Base-by-base conservation (phyloP, 2,329 filamentous ascomycete species). In the Corynespora cassiicola region DNA sequence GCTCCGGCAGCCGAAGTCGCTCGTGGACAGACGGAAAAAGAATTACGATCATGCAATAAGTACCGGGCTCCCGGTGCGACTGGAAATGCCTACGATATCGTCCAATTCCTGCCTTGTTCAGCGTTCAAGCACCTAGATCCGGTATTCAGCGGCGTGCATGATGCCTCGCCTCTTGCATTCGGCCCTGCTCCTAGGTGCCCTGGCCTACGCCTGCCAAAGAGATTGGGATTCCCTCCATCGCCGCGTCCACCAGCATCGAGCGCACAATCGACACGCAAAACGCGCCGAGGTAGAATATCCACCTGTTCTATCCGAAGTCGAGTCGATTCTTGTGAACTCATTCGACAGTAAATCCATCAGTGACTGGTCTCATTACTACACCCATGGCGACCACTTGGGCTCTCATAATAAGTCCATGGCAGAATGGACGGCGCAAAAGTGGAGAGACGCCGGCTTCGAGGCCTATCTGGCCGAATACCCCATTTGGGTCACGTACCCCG, bases 341-440 rank as follows among this genome's bases (percentile, higher is more conserved):
- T 64, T 66, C 45, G 59, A 63, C 42, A 62, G 57, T 42, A 57
- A 42, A 15, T 58, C 56, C 17, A 56, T 66, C 18, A 41, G 41
- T 20, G 38, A 47, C 19, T 54, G 44, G 42, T 31, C 30, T 9
- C 47, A 56, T 27, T 52, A 58, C 34, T 58, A 58, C 38, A 58
- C 54, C 7, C 52, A 55, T 50, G 55, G 54, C 11, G 52, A 52
- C 14, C 53, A 62, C 34, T 40, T 65, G 2, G 60, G 52, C 31
- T 42, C 39, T 3, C 52, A 58, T 50, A 48, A 58, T 17, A 58
- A 58, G 21, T 55, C 56, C 9, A 50, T 66, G 34, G 59, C 66
- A 17, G 58, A 61, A 27, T 56, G 54, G 54, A 58, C 54, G 12
- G 52, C 50, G 9, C 33, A 54, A 9, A 51, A 53, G 21, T 58